Percentiles rank a stretch among this genome's conserved stretches.
Conservation (phyloP, 2,329 filamentous ascomycete genomes). For the Rutstroemia sp. region DNA sequence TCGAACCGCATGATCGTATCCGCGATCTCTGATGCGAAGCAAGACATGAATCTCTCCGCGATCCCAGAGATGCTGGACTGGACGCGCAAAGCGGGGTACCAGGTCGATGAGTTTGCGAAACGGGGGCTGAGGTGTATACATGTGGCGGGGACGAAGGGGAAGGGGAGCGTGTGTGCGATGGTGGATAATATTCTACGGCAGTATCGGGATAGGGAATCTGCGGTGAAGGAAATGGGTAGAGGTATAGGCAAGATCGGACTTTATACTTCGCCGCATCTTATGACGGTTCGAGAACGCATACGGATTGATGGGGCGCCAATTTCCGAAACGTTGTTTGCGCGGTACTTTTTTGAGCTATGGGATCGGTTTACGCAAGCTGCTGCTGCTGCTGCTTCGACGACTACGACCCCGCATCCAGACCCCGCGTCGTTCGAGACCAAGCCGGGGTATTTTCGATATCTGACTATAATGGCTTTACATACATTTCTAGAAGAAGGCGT, state of each 20-base stretch:
- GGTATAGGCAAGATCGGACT: slow-evolving; percentile 41
- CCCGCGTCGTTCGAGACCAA: slow-evolving; percentile 37
- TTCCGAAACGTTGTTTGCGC: slow-evolving; percentile 50
- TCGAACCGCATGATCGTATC: slow-evolving; percentile 22
- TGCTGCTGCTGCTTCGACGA: slow-evolving; percentile 16
- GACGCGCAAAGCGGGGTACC: slow-evolving; percentile 25
- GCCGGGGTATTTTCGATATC: slow-evolving; percentile 85
- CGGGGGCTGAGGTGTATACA: slow-evolving; percentile 50
- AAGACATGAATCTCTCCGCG: slow-evolving; percentile 21
- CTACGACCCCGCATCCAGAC: slow-evolving; percentile 13
- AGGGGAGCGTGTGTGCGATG: slow-evolving; percentile 62
- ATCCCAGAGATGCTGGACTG: slow-evolving; percentile 30
- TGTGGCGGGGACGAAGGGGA: slow-evolving; percentile 90
- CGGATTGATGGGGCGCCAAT: slow-evolving; percentile 52
- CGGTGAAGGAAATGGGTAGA: neutral
- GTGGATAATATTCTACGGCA: slow-evolving; percentile 54
- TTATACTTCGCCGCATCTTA: slow-evolving; percentile 63
- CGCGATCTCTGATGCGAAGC: slow-evolving; percentile 13
- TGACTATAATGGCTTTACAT: slow-evolving; percentile 85
- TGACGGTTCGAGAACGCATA: slow-evolving; percentile 62
- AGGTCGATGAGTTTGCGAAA: slow-evolving; percentile 16
- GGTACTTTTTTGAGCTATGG: slow-evolving; percentile 63
- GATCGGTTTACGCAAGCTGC: slow-evolving; percentile 38
- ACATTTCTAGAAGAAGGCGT: slow-evolving; percentile 72
- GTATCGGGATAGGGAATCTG: slow-evolving; percentile 32